Evolutionary conservation across 495 filamentous ascomycete species (phyloP).

Genomic region (Viridothelium virens): DNA sequence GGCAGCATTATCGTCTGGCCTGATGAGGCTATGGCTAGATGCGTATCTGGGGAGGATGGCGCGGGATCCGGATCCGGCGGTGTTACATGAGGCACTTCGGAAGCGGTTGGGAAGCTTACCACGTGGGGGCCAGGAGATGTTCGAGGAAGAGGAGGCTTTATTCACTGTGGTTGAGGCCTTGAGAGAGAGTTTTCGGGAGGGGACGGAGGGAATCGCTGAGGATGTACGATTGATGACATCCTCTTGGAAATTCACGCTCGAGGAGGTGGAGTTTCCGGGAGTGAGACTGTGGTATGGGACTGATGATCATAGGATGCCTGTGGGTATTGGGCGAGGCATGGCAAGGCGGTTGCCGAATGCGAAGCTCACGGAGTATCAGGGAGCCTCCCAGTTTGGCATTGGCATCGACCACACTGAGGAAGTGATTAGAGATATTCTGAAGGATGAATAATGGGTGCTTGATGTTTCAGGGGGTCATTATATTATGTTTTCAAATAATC

Average conservation of each 20-base stretch:
- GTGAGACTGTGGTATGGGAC: conserved; percentile 36
- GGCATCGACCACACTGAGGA: neutral
- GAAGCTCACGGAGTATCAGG: conserved; percentile 4
- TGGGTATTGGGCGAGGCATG: conserved; percentile 19
- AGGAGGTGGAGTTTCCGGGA: conserved; percentile 29
- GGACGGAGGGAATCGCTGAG: conserved; percentile 23
- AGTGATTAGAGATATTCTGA: neutral
- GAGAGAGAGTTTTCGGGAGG: conserved; percentile 33
- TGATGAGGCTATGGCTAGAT: conserved; percentile 1
- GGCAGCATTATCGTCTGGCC: conserved; percentile 12
- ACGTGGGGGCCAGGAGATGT: conserved; percentile 4
- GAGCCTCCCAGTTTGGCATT: conserved; percentile 11
- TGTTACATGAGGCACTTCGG: neutral
- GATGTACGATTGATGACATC: conserved; percentile 30
- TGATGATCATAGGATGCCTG: conserved; percentile 30
- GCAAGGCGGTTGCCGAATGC: conserved; percentile 15
- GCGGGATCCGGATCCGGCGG: conserved; percentile 8
- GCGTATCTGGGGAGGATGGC: neutral
- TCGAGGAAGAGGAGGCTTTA: conserved; percentile 14
- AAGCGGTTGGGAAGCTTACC: neutral
- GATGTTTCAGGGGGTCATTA: too few relatives aligned
- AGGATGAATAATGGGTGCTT: neutral
- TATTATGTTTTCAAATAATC: too few relatives aligned
- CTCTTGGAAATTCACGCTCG: conserved; percentile 35
- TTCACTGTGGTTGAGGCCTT: conserved; percentile 16